Evolutionary conservation across 2,329 filamentous ascomycete species (phyloP), one percentile per base, ranked within the genome.

Genomic region (Lecanicillium sp.): DNA sequence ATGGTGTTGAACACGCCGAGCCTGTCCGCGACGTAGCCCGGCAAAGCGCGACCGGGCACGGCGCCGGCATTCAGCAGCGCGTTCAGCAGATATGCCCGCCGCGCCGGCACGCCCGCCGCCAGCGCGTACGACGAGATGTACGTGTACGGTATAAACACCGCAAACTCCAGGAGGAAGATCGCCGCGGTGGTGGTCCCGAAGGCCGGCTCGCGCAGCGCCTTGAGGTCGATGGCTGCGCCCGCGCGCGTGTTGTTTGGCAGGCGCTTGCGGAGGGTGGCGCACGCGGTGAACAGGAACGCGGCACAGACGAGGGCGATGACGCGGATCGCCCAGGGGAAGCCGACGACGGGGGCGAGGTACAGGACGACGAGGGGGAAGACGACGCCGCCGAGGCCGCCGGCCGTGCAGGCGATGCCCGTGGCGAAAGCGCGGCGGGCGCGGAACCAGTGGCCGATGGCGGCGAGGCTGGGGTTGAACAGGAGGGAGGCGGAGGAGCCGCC

Each of bases 1-100:
- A 87, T 80, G 35, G 76, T 77, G 56, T 89, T 90, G 67, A 83
- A 88, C 2, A 82, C 74, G 2, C 86, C 86, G 3, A 86, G 62
- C 36, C 73, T 75, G 58, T 90, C 86, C 0, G 84, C 81, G 5
- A 84, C 67, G 51, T 80, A 77, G 0, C 86, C 85, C 0, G 85
- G 83, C 0, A 85, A 66, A 65, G 77, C 83, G 39, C 86, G 75
- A 2, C 86, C 86, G 12, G 87, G 70, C 49, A 81, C 76, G 1
- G 78, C 83, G 14, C 82, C 84, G 1, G 75, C 83, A 56, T 87
- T 88, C 58, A 90, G 71, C 36, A 89, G 78, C 4, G 83, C 77
- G 36, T 87, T 72, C 33, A 87, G 69, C 54, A 86, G 79, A 57
- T 83, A 86, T 1, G 81, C 77, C 54, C 85, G 78, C 0, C 69